Evolutionary conservation across 768 basidiomycete species (phyloP), one percentile per base, ranked within the genome.

Genomic region (Leccinum rimulosum): DNA sequence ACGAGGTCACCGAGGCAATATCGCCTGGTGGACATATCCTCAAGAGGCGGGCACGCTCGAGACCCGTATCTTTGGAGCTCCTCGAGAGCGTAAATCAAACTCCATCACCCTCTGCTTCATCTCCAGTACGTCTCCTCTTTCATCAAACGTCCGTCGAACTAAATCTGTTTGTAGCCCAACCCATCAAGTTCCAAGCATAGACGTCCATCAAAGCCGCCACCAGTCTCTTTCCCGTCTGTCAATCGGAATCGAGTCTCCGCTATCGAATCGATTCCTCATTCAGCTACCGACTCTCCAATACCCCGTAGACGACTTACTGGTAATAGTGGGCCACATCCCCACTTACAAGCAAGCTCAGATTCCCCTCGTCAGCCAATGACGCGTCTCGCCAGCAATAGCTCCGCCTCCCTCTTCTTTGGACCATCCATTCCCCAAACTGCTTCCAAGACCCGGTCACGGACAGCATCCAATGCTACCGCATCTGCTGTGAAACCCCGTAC

Each of bases 11-110:
- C 3, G 87, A 86, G 61, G 84, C 84, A 1, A 78, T 91, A 58
- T 91, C 89, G 0, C 89, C 89, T 3, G 88, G 87, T 12, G 89
- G 89, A 0, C 89, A 90, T 71, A 76, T 92, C 57, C 81, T 79
- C 40, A 91, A 92, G 72, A 80, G 89, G 57, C 83, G 89, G 11
- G 89, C 89, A 1, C 84, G 87, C 11, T 84, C 87, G 28, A 79
- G 89, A 54, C 89, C 88, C 2, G 77, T 90, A 14, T 91, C 89
- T 22, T 72, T 81, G 28, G 87, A 89, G 67, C 73, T 89, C 50
- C 76, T 84, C 17, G 81, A 85, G 69, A 80, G 80, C 61, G 71
- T 76, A 54, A 75, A 74, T 55, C 75, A 77, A 15, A 76, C 79
- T 2, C 67, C 77, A 33, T 82, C 84, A 40, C 78, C 78, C 7